Percentiles rank a stretch among this genome's conserved stretches.
These are phyloP conservation scores for Alternaria viburni DNA, from an alignment of 2,329 filamentous ascomycete genomes.

Conservation along the genomic window DNA sequence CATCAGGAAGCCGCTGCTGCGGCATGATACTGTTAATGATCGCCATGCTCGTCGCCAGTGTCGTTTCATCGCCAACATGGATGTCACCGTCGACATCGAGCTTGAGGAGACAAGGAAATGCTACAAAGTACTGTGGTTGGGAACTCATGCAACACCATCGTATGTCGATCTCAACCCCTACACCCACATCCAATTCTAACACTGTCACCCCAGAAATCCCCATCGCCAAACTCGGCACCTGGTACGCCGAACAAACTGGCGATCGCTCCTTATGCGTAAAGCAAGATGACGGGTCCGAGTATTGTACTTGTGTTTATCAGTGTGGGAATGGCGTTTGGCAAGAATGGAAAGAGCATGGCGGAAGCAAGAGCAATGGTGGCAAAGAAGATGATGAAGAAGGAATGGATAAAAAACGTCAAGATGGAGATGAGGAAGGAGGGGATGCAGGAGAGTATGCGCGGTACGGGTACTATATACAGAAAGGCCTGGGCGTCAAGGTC, in stretches of 20 bases:
- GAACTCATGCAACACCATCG: constrained; percentile 17
- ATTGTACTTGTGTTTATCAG: constrained; percentile 26
- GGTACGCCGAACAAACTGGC: constrained; percentile 17
- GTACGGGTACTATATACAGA: not conserved
- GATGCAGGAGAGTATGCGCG: not conserved
- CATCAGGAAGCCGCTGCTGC: not conserved
- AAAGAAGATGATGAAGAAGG: not conserved
- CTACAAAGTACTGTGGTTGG: constrained; percentile 9
- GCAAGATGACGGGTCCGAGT: constrained; percentile 5
- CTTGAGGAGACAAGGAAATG: not conserved
- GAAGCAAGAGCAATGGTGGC: not conserved
- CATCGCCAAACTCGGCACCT: constrained; percentile 13
- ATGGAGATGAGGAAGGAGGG: not conserved
- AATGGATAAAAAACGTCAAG: not conserved
- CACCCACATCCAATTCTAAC: not conserved
- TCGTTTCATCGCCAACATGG: not conserved
- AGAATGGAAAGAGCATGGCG: not conserved
- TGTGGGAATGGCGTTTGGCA: constrained; percentile 27
- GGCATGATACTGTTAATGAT: not conserved
- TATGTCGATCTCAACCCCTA: not conserved
- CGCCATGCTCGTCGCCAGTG: not conserved
- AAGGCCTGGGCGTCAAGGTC: not conserved
- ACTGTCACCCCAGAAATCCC: constrained; percentile 8
- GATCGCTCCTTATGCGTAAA: constrained; percentile 17
- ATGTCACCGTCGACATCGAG: not conserved